Evolutionary conservation across 1,284 basidiomycete species (phyloP).

Genomic region (Mycena citricolor): DNA sequence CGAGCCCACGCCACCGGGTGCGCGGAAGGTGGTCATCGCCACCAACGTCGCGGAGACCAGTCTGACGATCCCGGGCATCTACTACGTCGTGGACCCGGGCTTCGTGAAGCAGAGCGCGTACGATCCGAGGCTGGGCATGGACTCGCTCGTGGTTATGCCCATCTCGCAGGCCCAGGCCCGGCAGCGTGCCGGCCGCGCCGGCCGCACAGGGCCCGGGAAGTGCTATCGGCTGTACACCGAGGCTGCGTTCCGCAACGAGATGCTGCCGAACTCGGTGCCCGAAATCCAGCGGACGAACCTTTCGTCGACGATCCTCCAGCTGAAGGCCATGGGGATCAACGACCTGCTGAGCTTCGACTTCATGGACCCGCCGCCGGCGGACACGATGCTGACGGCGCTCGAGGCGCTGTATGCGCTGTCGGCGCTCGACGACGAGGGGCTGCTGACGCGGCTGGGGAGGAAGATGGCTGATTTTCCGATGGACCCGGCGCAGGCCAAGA

Average conservation of each 20-base stretch:
- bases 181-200: conserved; percentile 94
- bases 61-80: conserved; percentile 97
- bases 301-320: conserved; percentile 88
- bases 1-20: conserved; percentile 94
- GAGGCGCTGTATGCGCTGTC: conserved; percentile 94
- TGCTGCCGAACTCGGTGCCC: conserved; percentile 96
- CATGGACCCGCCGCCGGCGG: conserved; percentile 98
- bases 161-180: conserved; percentile 98
- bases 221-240: conserved; percentile 98
- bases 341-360: conserved; percentile 98
- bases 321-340: conserved; percentile 99
- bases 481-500: conserved; percentile 95
- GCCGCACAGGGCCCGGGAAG: conserved; percentile 97
- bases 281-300: conserved; percentile 97
- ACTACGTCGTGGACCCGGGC: conserved; percentile 98
- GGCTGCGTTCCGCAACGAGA: conserved; percentile 96
- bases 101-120: conserved; percentile 99
- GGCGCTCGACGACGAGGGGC: conserved; percentile 94
- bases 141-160: conserved; percentile 97
- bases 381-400: conserved; percentile 92
- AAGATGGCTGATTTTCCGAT: conserved; percentile 99
- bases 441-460: conserved; percentile 89
- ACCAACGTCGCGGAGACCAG: conserved; percentile 99
- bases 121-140: conserved; percentile 97
- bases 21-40: conserved; percentile 96